Evolutionary conservation across 345 rosid genomes (phyloP).

Genomic region (Eucalyptus caleyi): DNA sequence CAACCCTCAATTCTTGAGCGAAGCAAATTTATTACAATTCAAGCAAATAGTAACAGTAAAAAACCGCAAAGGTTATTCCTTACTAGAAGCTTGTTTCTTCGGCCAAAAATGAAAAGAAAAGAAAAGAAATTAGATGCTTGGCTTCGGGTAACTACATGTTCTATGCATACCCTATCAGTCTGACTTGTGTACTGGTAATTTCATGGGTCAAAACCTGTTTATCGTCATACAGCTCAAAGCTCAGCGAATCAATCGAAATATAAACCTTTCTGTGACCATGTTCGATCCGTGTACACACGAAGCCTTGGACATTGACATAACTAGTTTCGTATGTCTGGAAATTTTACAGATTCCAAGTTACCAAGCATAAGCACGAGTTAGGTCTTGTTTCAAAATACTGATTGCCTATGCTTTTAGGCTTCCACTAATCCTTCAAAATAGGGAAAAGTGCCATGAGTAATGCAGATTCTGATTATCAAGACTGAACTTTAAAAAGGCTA

Average conservation of each 20-base stretch:
- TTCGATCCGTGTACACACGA: not conserved
- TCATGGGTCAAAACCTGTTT: not conserved
- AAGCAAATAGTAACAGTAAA: not conserved
- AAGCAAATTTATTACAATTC: not conserved
- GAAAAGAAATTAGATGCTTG: not conserved
- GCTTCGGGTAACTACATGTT: not conserved
- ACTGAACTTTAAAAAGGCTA: not conserved
- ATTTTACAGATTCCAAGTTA: not conserved
- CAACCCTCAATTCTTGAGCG: not conserved
- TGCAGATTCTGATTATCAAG: not conserved
- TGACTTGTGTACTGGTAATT: not conserved
- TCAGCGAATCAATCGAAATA: not conserved
- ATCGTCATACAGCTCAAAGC: not conserved
- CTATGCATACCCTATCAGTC: not conserved
- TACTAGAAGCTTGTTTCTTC: not conserved
- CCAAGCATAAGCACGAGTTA: not conserved
- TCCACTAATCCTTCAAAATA: not conserved
- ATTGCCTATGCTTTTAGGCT: not conserved
- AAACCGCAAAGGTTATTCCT: not conserved
- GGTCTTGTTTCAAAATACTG: not conserved
- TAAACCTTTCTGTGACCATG: not conserved
- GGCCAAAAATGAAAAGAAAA: not conserved
- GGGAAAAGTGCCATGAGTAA: not conserved
- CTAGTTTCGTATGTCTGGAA: not conserved
- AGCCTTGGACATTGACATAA: not conserved